phyloP scores from a whole-genome alignment of 1,284 basidiomycete species.

The Fomitopsis schrenkii region DNA sequence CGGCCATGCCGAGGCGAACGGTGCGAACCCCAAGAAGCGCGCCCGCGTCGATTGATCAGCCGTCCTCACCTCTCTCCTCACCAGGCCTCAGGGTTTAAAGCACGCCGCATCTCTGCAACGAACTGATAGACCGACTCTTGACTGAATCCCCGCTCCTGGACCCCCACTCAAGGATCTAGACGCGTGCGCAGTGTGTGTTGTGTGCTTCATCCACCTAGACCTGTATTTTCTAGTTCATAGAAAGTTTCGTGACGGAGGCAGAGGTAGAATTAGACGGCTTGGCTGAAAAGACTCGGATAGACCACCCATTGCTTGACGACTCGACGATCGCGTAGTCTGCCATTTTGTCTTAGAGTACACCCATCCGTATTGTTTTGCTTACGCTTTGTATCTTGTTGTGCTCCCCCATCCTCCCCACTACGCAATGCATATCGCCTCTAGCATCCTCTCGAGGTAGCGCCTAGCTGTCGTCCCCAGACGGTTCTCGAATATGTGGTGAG shows the following conservation, averaged over 20 bases:
- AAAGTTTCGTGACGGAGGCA: background rate
- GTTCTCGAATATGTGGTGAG: no score
- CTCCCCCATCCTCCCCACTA: background rate
- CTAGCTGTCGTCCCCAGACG: no score
- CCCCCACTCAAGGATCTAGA: background rate
- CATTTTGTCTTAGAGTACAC: slow-evolving; percentile 3
- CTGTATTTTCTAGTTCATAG: slow-evolving; percentile 2
- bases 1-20: slow-evolving; percentile 26
- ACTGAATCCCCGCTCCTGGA: background rate
- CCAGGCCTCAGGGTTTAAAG: background rate
- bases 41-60: slow-evolving; percentile 26
- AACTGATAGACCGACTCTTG: background rate
- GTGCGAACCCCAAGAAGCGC: slow-evolving; percentile 31
- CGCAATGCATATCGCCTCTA: background rate
- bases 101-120: background rate
- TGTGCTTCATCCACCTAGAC: slow-evolving; percentile 3
- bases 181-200: background rate
- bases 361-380: background rate
- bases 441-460: background rate
- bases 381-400: background rate
- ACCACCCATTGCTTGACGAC: background rate
- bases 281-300: background rate
- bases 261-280: background rate
- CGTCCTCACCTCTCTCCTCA: slow-evolving; percentile 2
- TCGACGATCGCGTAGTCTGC: background rate